Conservation (phyloP, 2,329 filamentous ascomycete species). For the Ceratocystis cubensis region DNA sequence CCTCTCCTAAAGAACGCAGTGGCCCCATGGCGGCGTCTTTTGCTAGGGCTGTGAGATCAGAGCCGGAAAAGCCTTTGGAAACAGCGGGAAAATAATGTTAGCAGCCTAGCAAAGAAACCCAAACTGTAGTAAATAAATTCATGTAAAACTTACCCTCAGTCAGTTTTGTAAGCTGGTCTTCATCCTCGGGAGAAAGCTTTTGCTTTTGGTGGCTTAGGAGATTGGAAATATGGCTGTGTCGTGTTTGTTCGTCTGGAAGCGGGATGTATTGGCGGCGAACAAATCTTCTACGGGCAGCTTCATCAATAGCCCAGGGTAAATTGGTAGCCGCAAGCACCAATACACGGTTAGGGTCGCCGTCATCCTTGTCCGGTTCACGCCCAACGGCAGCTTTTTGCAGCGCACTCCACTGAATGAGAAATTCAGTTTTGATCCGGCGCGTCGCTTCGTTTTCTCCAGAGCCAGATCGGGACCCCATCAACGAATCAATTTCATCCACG, state of each 20-base stretch:
- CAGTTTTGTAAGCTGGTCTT: constrained; percentile 58
- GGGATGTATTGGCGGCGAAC: constrained; percentile 93
- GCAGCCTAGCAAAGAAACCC: neutral
- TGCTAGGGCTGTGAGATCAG: constrained; percentile 88
- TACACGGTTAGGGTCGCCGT: constrained; percentile 72
- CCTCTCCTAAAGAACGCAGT: constrained; percentile 77
- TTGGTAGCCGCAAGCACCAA: constrained; percentile 93
- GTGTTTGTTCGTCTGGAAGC: constrained; percentile 70
- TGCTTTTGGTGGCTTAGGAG: constrained; percentile 83
- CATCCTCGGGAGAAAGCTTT: constrained; percentile 56
- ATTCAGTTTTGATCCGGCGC: constrained; percentile 90
- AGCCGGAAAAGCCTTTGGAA: constrained; percentile 76
- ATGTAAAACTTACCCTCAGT: constrained; percentile 58
- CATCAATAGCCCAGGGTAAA: constrained; percentile 93
- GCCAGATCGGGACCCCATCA: constrained; percentile 72
- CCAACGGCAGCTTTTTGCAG: constrained; percentile 84
- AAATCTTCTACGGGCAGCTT: constrained; percentile 81
- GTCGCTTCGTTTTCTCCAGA: constrained; percentile 87
- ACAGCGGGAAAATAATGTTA: constrained; percentile 7
- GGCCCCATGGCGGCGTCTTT: constrained; percentile 99
- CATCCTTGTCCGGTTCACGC: constrained; percentile 38
- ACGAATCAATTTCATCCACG: constrained; percentile 92
- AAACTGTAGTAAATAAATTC: constrained; percentile 18
- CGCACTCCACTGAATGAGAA: constrained; percentile 94
- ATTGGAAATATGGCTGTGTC: constrained; percentile 64